phyloP scores from a whole-genome alignment of 805 yeast species.

The Kazachstania taianensis region DNA sequence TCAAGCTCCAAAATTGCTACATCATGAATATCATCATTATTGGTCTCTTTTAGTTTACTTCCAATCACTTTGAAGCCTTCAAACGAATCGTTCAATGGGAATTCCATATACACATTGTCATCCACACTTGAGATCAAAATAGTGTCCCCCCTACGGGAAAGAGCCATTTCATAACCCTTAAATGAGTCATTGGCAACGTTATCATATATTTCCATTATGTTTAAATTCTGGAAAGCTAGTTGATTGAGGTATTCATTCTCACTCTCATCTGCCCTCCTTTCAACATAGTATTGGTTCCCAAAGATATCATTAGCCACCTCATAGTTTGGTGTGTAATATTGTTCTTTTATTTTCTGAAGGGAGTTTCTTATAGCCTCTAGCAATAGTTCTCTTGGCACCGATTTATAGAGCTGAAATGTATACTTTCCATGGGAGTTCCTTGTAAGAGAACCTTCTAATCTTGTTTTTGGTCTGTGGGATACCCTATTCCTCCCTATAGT shows the following conservation, averaged over 20 bases:
- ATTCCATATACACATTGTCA: constrained; percentile 14
- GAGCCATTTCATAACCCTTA: constrained; percentile 18
- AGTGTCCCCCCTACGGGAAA: constrained; percentile 3
- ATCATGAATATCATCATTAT: constrained; percentile 1
- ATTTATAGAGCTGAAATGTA: constrained; percentile 3
- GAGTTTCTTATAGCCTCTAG: constrained; percentile 9
- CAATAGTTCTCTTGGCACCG: constrained; percentile 14
- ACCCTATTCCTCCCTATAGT: not conserved
- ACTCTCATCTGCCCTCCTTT: constrained; percentile 18
- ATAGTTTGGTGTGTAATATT: constrained; percentile 14
- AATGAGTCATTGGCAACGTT: constrained; percentile 15
- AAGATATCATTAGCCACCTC: constrained; percentile 16
- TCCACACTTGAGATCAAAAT: constrained; percentile 12
- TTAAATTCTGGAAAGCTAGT: constrained; percentile 11
- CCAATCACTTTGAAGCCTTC: constrained; percentile 14
- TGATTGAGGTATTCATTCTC: constrained; percentile 8
- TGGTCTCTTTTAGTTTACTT: constrained; percentile 8
- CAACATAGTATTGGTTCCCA: constrained; percentile 23
- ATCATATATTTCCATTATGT: constrained; percentile 11
- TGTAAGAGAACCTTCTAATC: not conserved
- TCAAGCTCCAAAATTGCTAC: not conserved
- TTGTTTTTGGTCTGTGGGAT: not conserved
- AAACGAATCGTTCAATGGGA: constrained; percentile 12
- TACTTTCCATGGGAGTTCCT: not conserved
- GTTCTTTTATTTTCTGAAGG: constrained; percentile 9